phyloP scores from a whole-genome alignment of 2,329 filamentous ascomycete species.

The Sordariomycetes sp. region DNA sequence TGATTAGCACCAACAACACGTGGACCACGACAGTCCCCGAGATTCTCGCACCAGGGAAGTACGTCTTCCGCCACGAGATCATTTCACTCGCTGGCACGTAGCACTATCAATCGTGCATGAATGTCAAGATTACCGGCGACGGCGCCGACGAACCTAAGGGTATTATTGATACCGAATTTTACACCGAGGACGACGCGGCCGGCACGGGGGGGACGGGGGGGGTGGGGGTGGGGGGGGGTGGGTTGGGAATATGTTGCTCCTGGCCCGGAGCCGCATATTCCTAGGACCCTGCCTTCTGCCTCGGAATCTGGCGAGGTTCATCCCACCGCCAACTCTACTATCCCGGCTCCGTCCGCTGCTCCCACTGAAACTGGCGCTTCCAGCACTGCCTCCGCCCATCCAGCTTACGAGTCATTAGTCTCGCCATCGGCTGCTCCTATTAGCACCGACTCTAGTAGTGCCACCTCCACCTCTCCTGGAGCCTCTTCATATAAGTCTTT shows the following conservation, averaged over 20 bases:
- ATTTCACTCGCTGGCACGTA: conserved; percentile 37
- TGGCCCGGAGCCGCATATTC: neutral
- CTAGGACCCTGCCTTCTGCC: neutral
- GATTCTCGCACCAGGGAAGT: conserved; percentile 20
- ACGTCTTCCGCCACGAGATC: conserved; percentile 38
- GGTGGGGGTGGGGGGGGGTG: too few species aligned
- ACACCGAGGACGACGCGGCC: conserved; percentile 11
- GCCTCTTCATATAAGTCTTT: too few species aligned
- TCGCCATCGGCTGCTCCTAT: too few species aligned
- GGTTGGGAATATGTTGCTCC: neutral
- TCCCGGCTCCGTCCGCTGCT: neutral
- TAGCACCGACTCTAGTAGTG: too few species aligned
- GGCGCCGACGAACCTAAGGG: conserved; percentile 8
- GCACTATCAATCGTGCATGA: conserved; percentile 36
- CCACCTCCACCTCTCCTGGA: too few species aligned
- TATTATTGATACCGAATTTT: conserved; percentile 18
- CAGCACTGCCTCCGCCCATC: neutral
- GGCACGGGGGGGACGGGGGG: neutral
- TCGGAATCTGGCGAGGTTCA: neutral
- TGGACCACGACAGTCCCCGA: conserved; percentile 19
- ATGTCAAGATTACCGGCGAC: conserved; percentile 27
- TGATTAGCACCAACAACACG: conserved; percentile 23
- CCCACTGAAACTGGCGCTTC: neutral
- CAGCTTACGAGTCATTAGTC: too few species aligned
- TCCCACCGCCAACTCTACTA: too few species aligned